Evolutionary conservation across 495 filamentous ascomycete genomes (phyloP).

Genomic region (Trichoderma erinaceum): DNA sequence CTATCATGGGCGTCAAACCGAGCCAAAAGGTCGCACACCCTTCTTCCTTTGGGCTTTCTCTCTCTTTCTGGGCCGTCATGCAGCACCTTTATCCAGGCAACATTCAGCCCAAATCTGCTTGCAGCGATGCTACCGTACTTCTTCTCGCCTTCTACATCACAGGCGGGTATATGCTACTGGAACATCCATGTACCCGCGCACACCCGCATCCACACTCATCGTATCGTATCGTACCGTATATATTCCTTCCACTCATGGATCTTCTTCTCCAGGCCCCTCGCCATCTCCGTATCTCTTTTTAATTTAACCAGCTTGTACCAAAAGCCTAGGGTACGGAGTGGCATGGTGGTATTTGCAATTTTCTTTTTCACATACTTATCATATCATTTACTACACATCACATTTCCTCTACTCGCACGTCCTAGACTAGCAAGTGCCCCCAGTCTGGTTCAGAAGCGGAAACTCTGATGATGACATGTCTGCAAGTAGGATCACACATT

Average conservation of each 20-base stretch:
- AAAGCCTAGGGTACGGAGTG: neutral
- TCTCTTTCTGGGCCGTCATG: too few species aligned
- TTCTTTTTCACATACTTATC: neutral
- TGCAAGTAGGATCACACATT: neutral
- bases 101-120: too few species aligned
- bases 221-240: too few species aligned
- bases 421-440: neutral
- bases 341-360: neutral
- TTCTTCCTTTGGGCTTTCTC: too few species aligned
- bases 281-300: neutral
- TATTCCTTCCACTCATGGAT: neutral
- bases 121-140: too few species aligned
- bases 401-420: neutral
- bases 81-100: too few species aligned
- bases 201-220: too few species aligned
- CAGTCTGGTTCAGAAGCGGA: neutral
- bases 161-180: too few species aligned
- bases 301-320: neutral
- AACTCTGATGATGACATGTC: neutral
- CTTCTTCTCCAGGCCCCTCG: neutral
- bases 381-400: constrained; percentile 8
- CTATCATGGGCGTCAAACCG: too few species aligned
- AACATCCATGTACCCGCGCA: too few species aligned
- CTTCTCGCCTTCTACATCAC: too few species aligned
- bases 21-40: too few species aligned